Evolutionary conservation across 371 early-diverging fungal genomes (phyloP).

Genomic region (Gilbertella persicaria): DNA sequence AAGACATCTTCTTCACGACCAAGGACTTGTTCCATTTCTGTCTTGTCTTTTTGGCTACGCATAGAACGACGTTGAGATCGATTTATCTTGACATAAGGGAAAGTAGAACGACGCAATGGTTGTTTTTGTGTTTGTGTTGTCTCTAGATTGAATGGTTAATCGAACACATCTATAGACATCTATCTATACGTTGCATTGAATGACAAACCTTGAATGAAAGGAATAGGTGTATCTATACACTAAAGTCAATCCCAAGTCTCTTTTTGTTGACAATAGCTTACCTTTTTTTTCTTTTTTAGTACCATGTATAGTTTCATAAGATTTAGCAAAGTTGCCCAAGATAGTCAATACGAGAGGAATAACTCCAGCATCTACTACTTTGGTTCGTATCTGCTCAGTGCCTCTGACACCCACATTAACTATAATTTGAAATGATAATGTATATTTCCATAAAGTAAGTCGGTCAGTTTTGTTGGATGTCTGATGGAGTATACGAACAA

Average conservation of each 20-base stretch:
- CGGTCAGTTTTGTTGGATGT: constrained; percentile 66
- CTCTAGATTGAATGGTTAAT: background rate
- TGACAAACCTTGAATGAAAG: no score
- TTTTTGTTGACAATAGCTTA: no score
- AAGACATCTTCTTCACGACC: constrained; percentile 84
- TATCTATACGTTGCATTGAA: no score
- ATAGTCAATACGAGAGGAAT: constrained; percentile 78
- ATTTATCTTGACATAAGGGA: constrained; percentile 40
- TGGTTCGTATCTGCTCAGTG: constrained; percentile 74
- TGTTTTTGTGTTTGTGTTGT: constrained; percentile 2
- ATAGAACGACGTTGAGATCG: constrained; percentile 34
- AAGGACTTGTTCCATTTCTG: constrained; percentile 49
- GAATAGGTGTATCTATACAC: no score
- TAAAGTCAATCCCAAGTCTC: no score
- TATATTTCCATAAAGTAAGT: constrained; percentile 78
- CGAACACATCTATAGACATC: no score
- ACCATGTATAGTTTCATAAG: constrained; percentile 58
- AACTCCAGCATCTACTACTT: constrained; percentile 85
- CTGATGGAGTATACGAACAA: constrained; percentile 73
- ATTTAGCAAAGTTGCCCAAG: constrained; percentile 68
- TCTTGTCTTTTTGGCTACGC: constrained; percentile 29
- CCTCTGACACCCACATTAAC: constrained; percentile 89
- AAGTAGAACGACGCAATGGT: constrained; percentile 34
- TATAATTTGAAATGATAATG: constrained; percentile 82
- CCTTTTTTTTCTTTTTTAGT: constrained; percentile 54